Conservation (phyloP, 23 red algal genomes). For the Gracilaria gracilis region DNA sequence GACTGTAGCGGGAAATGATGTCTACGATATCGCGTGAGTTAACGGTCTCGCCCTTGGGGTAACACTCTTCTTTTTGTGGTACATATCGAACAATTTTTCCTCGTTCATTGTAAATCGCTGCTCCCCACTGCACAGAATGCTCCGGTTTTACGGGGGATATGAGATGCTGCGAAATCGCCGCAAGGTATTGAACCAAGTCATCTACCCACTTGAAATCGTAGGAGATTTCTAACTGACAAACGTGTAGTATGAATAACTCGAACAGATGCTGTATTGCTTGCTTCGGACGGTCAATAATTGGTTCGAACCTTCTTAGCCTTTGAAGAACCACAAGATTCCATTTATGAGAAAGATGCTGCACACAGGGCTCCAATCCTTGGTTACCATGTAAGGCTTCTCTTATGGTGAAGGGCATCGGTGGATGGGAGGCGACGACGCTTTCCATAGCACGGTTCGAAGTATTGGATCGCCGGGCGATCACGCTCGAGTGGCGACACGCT, state of each 20-base stretch:
- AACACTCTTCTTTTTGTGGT: slow-evolving; percentile 27
- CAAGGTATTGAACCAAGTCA: slow-evolving; percentile 45
- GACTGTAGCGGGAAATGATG: slow-evolving; percentile 43
- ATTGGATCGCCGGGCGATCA: not conserved
- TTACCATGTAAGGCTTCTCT: slow-evolving; percentile 60
- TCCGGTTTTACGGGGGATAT: slow-evolving; percentile 37
- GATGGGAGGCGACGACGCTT: not conserved
- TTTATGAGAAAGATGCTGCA: slow-evolving; percentile 19
- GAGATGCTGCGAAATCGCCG: slow-evolving; percentile 32
- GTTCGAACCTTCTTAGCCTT: slow-evolving; percentile 34
- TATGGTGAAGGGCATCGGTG: slow-evolving; percentile 47
- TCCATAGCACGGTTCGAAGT: not conserved
- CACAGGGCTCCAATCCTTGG: slow-evolving; percentile 48
- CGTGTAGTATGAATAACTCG: slow-evolving; percentile 63
- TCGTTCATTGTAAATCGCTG: slow-evolving; percentile 15
- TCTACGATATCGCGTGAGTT: slow-evolving; percentile 28
- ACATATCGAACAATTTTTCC: slow-evolving; percentile 5
- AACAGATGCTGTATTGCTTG: slow-evolving; percentile 69
- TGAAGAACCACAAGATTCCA: slow-evolving; percentile 36
- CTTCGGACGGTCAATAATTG: slow-evolving; percentile 63
- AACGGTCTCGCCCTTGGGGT: slow-evolving; percentile 7
- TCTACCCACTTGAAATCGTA: slow-evolving; percentile 36
- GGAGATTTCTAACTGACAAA: slow-evolving; percentile 44
- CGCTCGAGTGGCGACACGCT: not conserved
- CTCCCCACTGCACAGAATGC: slow-evolving; percentile 51